A percentile compares a stretch with the other conserved stretches of the same genome.
phyloP scores from a whole-genome alignment of 345 rosid species.

The Heritiera littoralis region DNA sequence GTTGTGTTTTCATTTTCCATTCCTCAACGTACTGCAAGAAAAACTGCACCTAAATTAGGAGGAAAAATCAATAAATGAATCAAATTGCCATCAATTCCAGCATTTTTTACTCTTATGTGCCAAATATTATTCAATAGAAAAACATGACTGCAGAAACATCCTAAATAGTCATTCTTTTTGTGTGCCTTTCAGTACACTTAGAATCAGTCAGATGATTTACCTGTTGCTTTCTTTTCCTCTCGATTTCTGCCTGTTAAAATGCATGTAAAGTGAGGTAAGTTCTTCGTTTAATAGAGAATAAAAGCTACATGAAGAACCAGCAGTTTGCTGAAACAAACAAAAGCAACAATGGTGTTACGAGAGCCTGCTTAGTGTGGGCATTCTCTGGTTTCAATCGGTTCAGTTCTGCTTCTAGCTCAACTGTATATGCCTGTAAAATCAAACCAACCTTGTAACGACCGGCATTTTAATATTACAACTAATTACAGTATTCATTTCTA shows the following conservation, averaged over 20 bases:
- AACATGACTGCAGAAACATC: too few relatives aligned
- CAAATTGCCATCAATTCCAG: not conserved
- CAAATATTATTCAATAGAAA: too few relatives aligned
- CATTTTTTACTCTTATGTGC: not conserved
- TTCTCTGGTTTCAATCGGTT: constrained; percentile 89
- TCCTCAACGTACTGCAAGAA: constrained; percentile 61
- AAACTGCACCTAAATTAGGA: not conserved
- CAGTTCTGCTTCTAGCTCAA: constrained; percentile 83
- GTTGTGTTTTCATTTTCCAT: constrained; percentile 44
- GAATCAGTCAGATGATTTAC: constrained; percentile 24
- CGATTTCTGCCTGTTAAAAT: constrained; percentile 53
- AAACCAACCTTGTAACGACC: not conserved
- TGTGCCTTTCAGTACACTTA: too few relatives aligned
- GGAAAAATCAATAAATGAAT: not conserved
- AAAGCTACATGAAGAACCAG: not conserved
- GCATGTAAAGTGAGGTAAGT: not conserved
- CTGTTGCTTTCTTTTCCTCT: constrained; percentile 80
- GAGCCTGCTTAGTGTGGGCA: constrained; percentile 58
- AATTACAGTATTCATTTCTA: not conserved
- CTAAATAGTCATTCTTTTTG: too few relatives aligned
- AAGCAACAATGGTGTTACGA: constrained; percentile 40
- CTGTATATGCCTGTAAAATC: constrained; percentile 70
- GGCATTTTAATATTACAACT: not conserved
- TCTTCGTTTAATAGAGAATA: not conserved
- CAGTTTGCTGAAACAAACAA: not conserved